These are phyloP conservation scores for Physcomitrium patens DNA, from an alignment of 225 moss, liverwort and hornwort species.

Conservation along the genomic window DNA sequence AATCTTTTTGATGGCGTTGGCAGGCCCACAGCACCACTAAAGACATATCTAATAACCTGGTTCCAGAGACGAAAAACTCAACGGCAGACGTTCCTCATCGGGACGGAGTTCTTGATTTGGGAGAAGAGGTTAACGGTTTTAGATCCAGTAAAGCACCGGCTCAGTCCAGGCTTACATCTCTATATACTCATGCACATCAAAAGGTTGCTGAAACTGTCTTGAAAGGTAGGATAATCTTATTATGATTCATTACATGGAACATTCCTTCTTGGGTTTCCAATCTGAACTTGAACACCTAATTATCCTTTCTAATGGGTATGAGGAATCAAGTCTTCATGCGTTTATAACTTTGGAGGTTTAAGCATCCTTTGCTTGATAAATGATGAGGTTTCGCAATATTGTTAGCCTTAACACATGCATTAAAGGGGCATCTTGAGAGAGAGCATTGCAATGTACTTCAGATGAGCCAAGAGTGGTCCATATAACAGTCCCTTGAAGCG, in stretches of 20 bases:
- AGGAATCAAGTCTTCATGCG: constrained; percentile 10
- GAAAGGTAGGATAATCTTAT: constrained; percentile 47
- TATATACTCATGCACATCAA: constrained; percentile 52
- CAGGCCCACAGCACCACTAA: constrained; percentile 63
- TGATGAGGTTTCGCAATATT: constrained; percentile 22
- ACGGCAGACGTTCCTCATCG: constrained; percentile 36
- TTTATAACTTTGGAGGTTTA: constrained; percentile 19
- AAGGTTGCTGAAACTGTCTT: constrained; percentile 43
- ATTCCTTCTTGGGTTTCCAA: constrained; percentile 8
- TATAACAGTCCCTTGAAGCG: background rate
- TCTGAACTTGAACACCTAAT: constrained; percentile 19
- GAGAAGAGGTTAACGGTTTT: constrained; percentile 41
- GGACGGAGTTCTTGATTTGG: constrained; percentile 33
- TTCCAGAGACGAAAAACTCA: constrained; percentile 35
- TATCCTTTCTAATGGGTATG: constrained; percentile 4
- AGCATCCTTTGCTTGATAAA: constrained; percentile 27
- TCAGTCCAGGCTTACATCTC: constrained; percentile 73
- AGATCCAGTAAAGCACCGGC: constrained; percentile 45
- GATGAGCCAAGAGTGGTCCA: background rate
- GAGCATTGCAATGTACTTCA: background rate
- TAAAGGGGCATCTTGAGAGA: constrained; percentile 4
- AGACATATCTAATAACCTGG: constrained; percentile 42
- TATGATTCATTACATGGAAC: constrained; percentile 12
- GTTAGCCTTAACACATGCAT: constrained; percentile 25
- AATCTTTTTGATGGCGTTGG: constrained; percentile 23